These are phyloP conservation scores for Cytospora piceicola DNA, from an alignment of 2,329 filamentous ascomycete genomes.

Conservation along the genomic window DNA sequence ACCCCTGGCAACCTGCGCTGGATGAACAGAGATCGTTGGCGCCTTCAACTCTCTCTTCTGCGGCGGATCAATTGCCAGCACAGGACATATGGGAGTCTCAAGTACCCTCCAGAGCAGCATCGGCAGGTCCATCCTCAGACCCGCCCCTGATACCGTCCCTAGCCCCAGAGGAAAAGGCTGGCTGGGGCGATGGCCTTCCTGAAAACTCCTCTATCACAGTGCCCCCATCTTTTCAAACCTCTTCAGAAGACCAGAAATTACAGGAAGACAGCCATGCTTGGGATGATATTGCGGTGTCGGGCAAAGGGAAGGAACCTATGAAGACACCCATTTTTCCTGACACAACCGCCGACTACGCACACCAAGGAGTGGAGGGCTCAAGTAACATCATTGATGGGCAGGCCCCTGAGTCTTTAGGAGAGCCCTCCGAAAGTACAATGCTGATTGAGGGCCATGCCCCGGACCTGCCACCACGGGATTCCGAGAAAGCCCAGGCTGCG, in stretches of 20 bases:
- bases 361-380: conserved; percentile 54
- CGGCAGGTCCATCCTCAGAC: conserved; percentile 36
- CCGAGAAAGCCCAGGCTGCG: conserved; percentile 33
- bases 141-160: conserved; percentile 44
- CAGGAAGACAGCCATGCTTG: conserved; percentile 51
- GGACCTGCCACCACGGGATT: conserved; percentile 28
- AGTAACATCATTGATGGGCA: conserved; percentile 54
- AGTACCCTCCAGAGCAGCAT: conserved; percentile 38
- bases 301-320: conserved; percentile 48
- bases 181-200: conserved; percentile 43
- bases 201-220: conserved; percentile 23
- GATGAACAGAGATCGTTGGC: conserved; percentile 39
- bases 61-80: conserved; percentile 39
- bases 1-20: conserved; percentile 50
- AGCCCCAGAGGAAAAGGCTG: conserved; percentile 44
- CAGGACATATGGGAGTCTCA: conserved; percentile 44
- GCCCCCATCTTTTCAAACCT: conserved; percentile 25
- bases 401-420: conserved; percentile 40
- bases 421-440: conserved; percentile 46
- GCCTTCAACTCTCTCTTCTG: conserved; percentile 32
- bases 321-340: conserved; percentile 32
- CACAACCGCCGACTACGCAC: conserved; percentile 15
- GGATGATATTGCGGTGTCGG: conserved; percentile 49
- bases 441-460: conserved; percentile 37
- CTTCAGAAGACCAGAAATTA: conserved; percentile 41